These are phyloP conservation scores for Didymella glomerata DNA, from an alignment of 2,329 filamentous ascomycete species.

Conservation along the genomic window DNA sequence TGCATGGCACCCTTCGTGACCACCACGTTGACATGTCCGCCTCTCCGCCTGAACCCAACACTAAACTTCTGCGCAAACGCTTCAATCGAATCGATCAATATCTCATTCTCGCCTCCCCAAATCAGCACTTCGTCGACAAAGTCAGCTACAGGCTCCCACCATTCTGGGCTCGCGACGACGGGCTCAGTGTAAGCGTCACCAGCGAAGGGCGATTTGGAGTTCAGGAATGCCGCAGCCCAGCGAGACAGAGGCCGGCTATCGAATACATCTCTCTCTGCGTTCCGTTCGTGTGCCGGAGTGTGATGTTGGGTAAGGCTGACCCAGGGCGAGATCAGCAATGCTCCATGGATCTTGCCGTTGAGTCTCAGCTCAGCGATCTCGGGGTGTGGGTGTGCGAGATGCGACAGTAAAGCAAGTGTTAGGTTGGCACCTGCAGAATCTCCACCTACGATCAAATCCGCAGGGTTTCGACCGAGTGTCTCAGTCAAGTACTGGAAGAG, in stretches of 20 bases:
- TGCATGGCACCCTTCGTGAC: slow-evolving; percentile 52
- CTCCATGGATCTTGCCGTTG: slow-evolving; percentile 57
- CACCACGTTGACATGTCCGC: slow-evolving; percentile 45
- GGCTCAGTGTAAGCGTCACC: slow-evolving; percentile 64
- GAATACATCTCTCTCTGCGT: slow-evolving; percentile 63
- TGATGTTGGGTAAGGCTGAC: slow-evolving; percentile 58
- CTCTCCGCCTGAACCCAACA: slow-evolving; percentile 47
- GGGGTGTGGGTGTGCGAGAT: slow-evolving; percentile 66
- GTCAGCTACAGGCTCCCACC: slow-evolving; percentile 62
- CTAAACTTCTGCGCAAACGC: slow-evolving; percentile 60
- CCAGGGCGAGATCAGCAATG: slow-evolving; percentile 68
- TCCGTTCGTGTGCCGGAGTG: slow-evolving; percentile 54
- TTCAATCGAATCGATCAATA: slow-evolving; percentile 64
- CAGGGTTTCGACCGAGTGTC: slow-evolving; percentile 46
- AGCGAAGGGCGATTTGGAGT: slow-evolving; percentile 55
- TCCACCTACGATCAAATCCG: slow-evolving; percentile 58
- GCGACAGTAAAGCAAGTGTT: slow-evolving; percentile 56
- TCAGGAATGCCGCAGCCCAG: slow-evolving; percentile 62
- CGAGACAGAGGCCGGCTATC: slow-evolving; percentile 50
- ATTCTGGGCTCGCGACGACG: slow-evolving; percentile 57
- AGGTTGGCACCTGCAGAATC: slow-evolving; percentile 66
- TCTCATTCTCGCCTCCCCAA: slow-evolving; percentile 64
- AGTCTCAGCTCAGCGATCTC: slow-evolving; percentile 57
- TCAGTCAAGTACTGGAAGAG: slow-evolving; percentile 56
- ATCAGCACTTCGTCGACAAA: slow-evolving; percentile 60